These are phyloP conservation scores for Phytopythium chamaehyphon DNA, from an alignment of 352 stramenopile genomes.

Conservation along the genomic window DNA sequence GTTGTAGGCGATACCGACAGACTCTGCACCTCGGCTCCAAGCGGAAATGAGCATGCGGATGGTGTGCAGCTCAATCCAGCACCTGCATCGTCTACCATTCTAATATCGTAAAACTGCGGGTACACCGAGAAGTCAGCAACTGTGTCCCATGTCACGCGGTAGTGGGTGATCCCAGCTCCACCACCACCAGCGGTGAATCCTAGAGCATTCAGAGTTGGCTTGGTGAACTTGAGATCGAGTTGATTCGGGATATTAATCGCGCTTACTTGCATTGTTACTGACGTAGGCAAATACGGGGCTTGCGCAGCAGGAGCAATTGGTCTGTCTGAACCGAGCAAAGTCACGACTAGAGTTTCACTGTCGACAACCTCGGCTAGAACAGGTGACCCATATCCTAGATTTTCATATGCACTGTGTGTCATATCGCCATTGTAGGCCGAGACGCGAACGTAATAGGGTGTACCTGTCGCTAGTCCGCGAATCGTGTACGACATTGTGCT, in stretches of 20 bases:
- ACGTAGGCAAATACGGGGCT: conserved; percentile 62
- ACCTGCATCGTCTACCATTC: conserved; percentile 32
- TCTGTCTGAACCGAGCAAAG: conserved; percentile 7
- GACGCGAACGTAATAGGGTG: conserved; percentile 88
- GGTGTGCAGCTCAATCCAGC: conserved; percentile 23
- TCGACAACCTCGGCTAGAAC: conserved; percentile 47
- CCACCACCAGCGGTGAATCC: conserved; percentile 55
- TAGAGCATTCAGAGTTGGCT: conserved; percentile 65
- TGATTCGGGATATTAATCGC: conserved; percentile 66
- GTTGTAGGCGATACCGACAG: conserved; percentile 69
- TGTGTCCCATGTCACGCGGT: conserved; percentile 60
- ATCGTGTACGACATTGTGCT: conserved; percentile 70
- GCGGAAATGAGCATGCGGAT: conserved; percentile 73
- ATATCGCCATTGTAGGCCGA: conserved; percentile 84
- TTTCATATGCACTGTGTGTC: conserved; percentile 6
- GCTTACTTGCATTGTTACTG: conserved; percentile 74
- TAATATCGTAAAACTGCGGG: conserved; percentile 45
- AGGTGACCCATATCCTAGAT: conserved; percentile 56
- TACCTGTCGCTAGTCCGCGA: conserved; percentile 61
- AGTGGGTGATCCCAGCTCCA: conserved; percentile 53
- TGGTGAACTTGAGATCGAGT: conserved; percentile 70
- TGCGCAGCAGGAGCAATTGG: conserved; percentile 46
- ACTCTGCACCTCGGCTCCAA: conserved; percentile 91
- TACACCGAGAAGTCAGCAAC: conserved; percentile 30
- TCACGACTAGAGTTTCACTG: conserved; percentile 8